These are phyloP conservation scores for Solanum raphanifolium DNA, from an alignment of 257 asterid species.

Conservation along the genomic window DNA sequence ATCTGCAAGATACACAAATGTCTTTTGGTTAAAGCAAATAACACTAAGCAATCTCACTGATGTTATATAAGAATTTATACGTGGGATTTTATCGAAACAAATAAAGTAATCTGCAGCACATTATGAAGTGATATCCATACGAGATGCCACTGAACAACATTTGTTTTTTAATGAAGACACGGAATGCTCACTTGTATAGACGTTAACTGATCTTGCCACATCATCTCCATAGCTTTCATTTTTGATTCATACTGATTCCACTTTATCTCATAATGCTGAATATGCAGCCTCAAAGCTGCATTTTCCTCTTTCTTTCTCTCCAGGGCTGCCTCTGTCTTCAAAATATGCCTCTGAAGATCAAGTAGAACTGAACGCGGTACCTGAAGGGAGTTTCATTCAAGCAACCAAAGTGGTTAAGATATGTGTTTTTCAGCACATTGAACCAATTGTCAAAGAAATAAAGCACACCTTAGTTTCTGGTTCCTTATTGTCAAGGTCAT, in stretches of 20 bases:
- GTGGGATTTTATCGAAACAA: background rate
- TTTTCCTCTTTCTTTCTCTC: slow-evolving; percentile 50
- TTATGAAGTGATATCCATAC: too few species aligned
- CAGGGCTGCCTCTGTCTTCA: slow-evolving; percentile 49
- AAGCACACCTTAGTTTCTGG: slow-evolving; percentile 16
- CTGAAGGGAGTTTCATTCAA: slow-evolving; percentile 17
- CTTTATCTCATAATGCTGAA: slow-evolving; percentile 37
- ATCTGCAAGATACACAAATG: background rate
- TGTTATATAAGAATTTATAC: background rate
- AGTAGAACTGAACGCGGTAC: slow-evolving; percentile 23
- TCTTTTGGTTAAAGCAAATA: background rate
- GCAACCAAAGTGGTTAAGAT: background rate
- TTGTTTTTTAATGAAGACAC: too few species aligned
- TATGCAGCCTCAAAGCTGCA: slow-evolving; percentile 19
- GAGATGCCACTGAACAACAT: too few species aligned
- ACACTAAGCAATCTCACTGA: background rate
- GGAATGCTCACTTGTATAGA: slow-evolving; percentile 43
- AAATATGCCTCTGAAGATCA: slow-evolving; percentile 44
- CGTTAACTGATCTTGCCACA: slow-evolving; percentile 73
- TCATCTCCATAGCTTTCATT: slow-evolving; percentile 54
- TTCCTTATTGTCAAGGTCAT: slow-evolving; percentile 3
- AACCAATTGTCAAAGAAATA: background rate
- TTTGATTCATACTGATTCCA: slow-evolving; percentile 41
- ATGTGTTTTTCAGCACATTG: background rate
- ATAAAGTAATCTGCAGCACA: background rate